Conservation (phyloP, 2,329 filamentous ascomycete genomes). For the Tolypocladium endophyticum region DNA sequence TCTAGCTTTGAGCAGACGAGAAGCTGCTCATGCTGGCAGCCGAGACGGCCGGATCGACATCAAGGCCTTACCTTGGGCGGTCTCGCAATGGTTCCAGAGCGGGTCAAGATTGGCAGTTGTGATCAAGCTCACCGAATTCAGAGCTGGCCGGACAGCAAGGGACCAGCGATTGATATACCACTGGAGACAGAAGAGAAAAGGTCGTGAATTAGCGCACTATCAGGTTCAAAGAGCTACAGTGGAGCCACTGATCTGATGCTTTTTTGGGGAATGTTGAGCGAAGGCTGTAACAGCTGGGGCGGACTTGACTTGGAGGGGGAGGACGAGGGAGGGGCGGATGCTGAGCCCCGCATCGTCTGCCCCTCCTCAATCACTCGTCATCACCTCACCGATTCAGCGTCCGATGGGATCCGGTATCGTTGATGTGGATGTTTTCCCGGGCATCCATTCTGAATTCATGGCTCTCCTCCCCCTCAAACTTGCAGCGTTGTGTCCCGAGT, state of each 20-base stretch:
- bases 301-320: background rate
- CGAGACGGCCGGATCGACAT: background rate
- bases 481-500: background rate
- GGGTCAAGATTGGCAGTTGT: background rate
- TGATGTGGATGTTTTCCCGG: background rate
- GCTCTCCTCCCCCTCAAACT: background rate
- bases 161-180: background rate
- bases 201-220: background rate
- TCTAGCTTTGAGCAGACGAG: background rate
- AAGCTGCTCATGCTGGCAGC: background rate
- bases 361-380: background rate
- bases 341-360: background rate
- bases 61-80: background rate
- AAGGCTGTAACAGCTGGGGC: background rate
- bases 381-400: background rate
- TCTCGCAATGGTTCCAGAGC: background rate
- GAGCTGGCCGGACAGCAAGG: background rate
- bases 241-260: background rate
- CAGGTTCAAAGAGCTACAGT: background rate
- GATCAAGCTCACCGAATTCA: background rate
- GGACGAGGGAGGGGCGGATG: background rate
- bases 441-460: too few relatives aligned
- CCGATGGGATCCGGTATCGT: background rate
- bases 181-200: background rate
- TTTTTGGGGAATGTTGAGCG: background rate